Evolutionary conservation across 495 filamentous ascomycete species (phyloP).

Genomic region (Penicillium taxi): DNA sequence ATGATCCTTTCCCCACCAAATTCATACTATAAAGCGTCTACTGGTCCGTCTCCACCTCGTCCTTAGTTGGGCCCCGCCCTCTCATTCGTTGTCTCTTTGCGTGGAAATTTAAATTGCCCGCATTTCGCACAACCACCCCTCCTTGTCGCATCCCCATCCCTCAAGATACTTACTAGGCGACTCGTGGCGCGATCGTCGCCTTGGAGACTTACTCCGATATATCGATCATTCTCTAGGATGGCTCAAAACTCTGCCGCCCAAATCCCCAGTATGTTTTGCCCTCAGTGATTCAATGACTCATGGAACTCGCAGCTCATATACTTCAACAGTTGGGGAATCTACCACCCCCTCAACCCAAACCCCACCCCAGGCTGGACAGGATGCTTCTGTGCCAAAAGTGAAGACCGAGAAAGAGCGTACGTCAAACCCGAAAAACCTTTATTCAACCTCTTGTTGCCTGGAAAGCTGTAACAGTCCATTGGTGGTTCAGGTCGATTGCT

Average conservation of each 20-base stretch:
- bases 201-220: conserved; percentile 38
- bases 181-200: conserved; percentile 44
- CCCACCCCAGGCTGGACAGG: conserved; percentile 42
- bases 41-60: conserved; percentile 21
- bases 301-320: conserved; percentile 1
- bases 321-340: conserved; percentile 42
- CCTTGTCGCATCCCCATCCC: conserved; percentile 17
- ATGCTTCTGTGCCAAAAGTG: conserved; percentile 44
- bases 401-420: conserved; percentile 54
- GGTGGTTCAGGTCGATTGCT: conserved; percentile 6
- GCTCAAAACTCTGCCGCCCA: conserved; percentile 50
- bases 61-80: conserved; percentile 21
- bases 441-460: background rate
- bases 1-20: too few relatives aligned
- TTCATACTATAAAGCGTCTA: conserved; percentile 9
- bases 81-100: conserved; percentile 23
- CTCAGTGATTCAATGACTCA: conserved; percentile 24
- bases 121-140: conserved; percentile 31
- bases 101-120: conserved; percentile 31
- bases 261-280: conserved; percentile 41
- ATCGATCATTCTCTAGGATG: conserved; percentile 48
- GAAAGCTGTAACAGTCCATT: background rate
- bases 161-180: conserved; percentile 45
- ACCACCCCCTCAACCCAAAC: conserved; percentile 41
- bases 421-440: conserved; percentile 10